Evolutionary conservation across 2,329 filamentous ascomycete species (phyloP).

Genomic region (Metarhizium humberi): DNA sequence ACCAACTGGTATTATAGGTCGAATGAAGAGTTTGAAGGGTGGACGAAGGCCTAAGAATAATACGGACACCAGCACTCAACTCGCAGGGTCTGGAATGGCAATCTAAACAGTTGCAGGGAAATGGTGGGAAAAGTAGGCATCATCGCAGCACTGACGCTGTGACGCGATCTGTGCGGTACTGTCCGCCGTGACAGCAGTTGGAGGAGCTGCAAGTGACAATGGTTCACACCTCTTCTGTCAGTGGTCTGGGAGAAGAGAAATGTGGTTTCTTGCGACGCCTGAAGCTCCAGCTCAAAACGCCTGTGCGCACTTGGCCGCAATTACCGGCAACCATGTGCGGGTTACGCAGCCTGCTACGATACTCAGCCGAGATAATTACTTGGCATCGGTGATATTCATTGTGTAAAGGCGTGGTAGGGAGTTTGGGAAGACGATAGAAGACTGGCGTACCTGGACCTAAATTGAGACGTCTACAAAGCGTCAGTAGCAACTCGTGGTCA

Average conservation of each 20-base stretch:
- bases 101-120: conserved; percentile 20
- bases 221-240: not conserved
- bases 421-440: not conserved
- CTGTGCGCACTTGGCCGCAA: not conserved
- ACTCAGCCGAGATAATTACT: not conserved
- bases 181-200: not conserved
- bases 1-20: conserved; percentile 58
- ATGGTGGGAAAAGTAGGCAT: not conserved
- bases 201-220: not conserved
- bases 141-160: not conserved
- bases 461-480: not conserved
- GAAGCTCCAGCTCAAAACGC: too few species aligned
- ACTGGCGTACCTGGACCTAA: not conserved
- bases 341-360: not conserved
- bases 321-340: not conserved
- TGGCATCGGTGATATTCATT: not conserved
- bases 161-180: not conserved
- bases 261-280: not conserved
- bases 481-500: not conserved
- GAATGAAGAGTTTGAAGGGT: conserved; percentile 77
- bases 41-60: conserved; percentile 36
- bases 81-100: conserved; percentile 26
- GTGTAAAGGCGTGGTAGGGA: not conserved
- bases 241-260: not conserved
- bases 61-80: conserved; percentile 14